Evolutionary conservation across 2,329 filamentous ascomycete species (phyloP), one percentile per base, ranked within the genome.

Genomic region (Magnaporthiopsis rhizophila): DNA sequence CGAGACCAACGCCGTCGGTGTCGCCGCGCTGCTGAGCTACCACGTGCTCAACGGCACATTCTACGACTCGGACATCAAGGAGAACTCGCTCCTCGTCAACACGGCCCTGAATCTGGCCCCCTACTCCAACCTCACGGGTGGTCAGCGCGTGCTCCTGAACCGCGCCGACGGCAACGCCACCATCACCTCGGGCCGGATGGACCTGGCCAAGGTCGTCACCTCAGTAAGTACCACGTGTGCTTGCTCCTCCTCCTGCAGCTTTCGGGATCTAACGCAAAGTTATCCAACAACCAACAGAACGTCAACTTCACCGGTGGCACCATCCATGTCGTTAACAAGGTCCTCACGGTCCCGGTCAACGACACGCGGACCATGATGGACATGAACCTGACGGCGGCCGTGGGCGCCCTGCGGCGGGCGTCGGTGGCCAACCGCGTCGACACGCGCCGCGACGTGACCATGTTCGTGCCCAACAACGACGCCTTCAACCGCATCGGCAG

Each of bases 391-490:
- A 82, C 79, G 4, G 76, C 80, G 7, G 72, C 78, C 12, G 73
- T 79, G 28, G 78, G 81, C 30, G 79, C 83, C 8, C 73, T 86
- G 57, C 74, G 73, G 58, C 71, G 74, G 1, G 75, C 78, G 12
- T 76, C 77, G 32, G 74, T 85, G 15, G 73, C 77, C 26, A 68
- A 74, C 7, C 71, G 74, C 11, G 71, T 86, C 45, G 73, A 79
- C 69, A 68, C 66, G 3, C 70, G 75, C 11, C 69, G 70, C 34
- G 78, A 86, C 69, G 68, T 89, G 56, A 90, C 88, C 64, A 78
- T 90, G 66, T 89, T 90, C 67, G 86, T 83, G 0, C 87, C 88
- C 1, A 80, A 76, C 70, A 86, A 89, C 71, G 76, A 76, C 2
- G 86, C 86, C 15, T 86, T 89, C 75, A 76, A 81, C 45, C 73